Evolutionary conservation across 192 early-diverging fungal genomes (phyloP), one percentile per base, ranked within the genome.

Genomic region (Backusella psychrophila): DNA sequence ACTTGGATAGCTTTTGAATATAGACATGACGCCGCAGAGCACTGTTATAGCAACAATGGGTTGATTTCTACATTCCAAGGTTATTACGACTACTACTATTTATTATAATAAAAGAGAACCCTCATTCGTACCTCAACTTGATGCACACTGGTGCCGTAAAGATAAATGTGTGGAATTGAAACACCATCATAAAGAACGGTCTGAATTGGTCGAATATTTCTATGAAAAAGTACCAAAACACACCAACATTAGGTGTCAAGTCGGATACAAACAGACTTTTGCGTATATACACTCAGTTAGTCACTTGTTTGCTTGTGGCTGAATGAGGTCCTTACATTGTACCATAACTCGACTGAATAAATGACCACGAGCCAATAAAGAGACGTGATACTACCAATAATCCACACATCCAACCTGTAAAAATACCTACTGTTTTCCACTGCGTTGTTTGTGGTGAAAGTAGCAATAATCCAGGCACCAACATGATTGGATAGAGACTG

Each of bases 141-240:
- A 96, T 88, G n/a, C 90, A 81, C 3, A 98, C 80, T 0, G 98
- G 98, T 0, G 93, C 88, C 0, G 89, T 89, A 85, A 97, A 99
- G 17, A 96, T 92, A 44, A 98, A 91, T 11, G 90, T 89, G n/a
- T 95, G 93, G 34, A 99, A 84, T 83, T 99, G 97, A 81, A 99
- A 98, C 2, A 97, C 96, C 21, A 91, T 81, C 77, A 96, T 75
- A 82, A 98, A 99, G 80, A 99, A 98, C 6, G 88, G 76, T 35
- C 98, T 89, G 89, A 98, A 99, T 73, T 97, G 94, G 80, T 99
- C 97, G 88, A 99, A 99, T 82, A 99, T 97, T 81, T 99, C 98
- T 68, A 96, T 98, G 84, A 98, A 97, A 84, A 99, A 97, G 85
- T 99, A 99, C 98, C 98, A 99, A 78, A 90, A 98, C 70, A 98